Conservation (phyloP, 73 alveolate genomes). For the Halteria grandinella region DNA sequence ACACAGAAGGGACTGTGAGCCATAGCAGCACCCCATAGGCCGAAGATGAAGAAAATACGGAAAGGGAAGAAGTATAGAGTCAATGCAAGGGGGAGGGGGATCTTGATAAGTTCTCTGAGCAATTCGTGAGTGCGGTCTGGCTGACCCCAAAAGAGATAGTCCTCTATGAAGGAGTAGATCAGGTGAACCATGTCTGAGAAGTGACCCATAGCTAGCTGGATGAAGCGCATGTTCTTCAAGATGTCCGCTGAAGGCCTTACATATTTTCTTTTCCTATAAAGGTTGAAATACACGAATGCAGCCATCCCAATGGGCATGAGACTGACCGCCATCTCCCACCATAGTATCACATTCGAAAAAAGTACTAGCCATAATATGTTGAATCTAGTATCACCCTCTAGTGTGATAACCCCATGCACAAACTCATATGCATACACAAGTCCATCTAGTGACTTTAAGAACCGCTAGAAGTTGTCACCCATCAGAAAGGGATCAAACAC, state of each 20-base stretch:
- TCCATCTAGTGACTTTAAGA: constrained; percentile 30
- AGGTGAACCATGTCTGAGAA: constrained; percentile 8
- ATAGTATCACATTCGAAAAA: neutral
- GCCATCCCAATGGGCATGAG: constrained; percentile 25
- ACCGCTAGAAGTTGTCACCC: constrained; percentile 44
- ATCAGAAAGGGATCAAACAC: constrained; percentile 35
- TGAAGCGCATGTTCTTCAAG: constrained; percentile 40
- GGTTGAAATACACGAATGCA: constrained; percentile 22
- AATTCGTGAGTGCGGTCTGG: constrained; percentile 16
- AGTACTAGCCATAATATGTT: constrained; percentile 17
- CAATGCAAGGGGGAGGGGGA: neutral
- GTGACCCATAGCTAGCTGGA: constrained; percentile 32
- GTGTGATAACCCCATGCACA: neutral
- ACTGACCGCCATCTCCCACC: neutral
- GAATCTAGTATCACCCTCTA: constrained; percentile 14
- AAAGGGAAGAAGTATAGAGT: constrained; percentile 18
- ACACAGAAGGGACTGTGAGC: constrained; percentile 27
- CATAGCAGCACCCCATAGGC: constrained; percentile 29
- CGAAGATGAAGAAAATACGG: constrained; percentile 11
- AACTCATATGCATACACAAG: constrained; percentile 21
- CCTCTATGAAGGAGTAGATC: constrained; percentile 21
- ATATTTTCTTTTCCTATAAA: constrained; percentile 13
- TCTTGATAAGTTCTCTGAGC: constrained; percentile 9
- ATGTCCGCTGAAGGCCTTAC: constrained; percentile 16
- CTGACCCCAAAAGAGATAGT: constrained; percentile 35